Conservation (phyloP, 2,329 filamentous ascomycete genomes). For the Ramichloridium luteum region DNA sequence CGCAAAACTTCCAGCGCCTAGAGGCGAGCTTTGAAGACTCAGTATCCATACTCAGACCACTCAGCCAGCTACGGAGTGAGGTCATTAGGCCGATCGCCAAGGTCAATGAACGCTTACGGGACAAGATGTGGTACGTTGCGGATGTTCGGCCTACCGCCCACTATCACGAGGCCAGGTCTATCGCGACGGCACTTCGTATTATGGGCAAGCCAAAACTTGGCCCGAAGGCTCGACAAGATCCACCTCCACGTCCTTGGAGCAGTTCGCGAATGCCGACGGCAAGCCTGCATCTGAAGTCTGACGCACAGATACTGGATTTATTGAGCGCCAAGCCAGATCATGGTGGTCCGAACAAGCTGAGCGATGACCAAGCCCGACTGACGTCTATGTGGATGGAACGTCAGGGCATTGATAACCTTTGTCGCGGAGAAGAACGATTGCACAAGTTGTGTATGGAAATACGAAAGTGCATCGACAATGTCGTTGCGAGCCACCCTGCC, state of each 20-base stretch:
- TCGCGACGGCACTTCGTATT: constrained; percentile 76
- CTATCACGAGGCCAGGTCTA: constrained; percentile 76
- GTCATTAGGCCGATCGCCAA: constrained; percentile 6
- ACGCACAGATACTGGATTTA: constrained; percentile 76
- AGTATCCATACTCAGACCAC: constrained; percentile 5
- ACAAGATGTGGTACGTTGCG: constrained; percentile 98
- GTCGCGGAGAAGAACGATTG: constrained; percentile 85
- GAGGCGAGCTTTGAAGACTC: constrained; percentile 9
- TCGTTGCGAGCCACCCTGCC: constrained; percentile 59
- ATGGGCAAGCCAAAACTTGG: constrained; percentile 55
- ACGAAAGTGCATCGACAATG: constrained; percentile 69
- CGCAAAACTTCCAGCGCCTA: constrained; percentile 4
- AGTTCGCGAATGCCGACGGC: constrained; percentile 35
- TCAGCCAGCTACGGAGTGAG: constrained; percentile 4
- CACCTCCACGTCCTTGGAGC: constrained; percentile 29
- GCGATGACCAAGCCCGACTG: constrained; percentile 85
- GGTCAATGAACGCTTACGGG: constrained; percentile 35
- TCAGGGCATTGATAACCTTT: constrained; percentile 81
- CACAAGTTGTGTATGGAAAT: constrained; percentile 89
- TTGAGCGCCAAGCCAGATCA: constrained; percentile 72
- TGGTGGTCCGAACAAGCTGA: constrained; percentile 85
- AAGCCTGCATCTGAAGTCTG: constrained; percentile 62
- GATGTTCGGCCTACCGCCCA: constrained; percentile 82
- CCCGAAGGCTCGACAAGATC: constrained; percentile 28
- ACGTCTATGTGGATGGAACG: constrained; percentile 72